Evolutionary conservation across 179 eudicot species (phyloP).

Genomic region (Camellia oleifera): DNA sequence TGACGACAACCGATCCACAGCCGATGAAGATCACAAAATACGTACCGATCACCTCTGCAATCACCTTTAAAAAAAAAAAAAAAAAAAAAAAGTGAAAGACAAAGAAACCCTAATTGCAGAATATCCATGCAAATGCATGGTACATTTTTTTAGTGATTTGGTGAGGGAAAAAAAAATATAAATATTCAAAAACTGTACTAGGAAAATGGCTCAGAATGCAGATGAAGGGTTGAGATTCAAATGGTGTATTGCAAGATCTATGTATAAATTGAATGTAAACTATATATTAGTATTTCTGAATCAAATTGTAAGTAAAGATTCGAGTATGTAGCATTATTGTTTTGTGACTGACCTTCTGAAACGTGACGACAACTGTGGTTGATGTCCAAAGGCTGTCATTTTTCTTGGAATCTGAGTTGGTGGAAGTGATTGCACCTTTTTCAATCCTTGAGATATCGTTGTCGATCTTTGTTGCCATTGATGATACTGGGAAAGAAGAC

Average conservation of each 20-base stretch:
- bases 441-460: conserved; percentile 4
- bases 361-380: background rate
- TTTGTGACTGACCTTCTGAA: conserved; percentile 6
- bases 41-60: conserved; percentile 73
- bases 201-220: no score
- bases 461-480: conserved; percentile 2
- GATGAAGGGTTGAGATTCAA: no score
- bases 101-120: no score
- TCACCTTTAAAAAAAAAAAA: conserved; percentile 29
- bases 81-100: background rate
- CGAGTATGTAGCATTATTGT: background rate
- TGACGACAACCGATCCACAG: conserved; percentile 65
- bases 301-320: background rate
- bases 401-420: background rate
- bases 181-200: no score
- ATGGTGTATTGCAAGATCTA: no score
- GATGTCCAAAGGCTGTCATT: background rate
- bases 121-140: no score
- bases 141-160: no score
- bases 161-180: no score
- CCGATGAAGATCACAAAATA: conserved; percentile 71
- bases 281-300: no score
- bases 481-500: background rate
- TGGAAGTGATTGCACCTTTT: background rate
- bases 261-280: no score